phyloP scores from a whole-genome alignment of 495 filamentous ascomycete genomes.

The Tuber borchii region DNA sequence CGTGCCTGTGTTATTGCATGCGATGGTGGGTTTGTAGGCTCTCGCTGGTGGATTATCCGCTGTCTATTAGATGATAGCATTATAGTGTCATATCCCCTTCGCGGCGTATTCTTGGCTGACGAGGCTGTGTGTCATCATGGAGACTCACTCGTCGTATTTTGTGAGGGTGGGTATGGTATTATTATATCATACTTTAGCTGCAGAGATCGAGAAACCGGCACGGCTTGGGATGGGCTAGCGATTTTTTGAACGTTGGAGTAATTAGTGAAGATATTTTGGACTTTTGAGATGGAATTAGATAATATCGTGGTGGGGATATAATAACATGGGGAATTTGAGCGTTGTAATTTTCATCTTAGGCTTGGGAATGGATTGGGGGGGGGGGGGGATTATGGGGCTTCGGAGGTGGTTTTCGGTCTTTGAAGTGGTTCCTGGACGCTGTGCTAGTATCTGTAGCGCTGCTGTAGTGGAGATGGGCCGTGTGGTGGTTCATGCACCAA shows the following conservation, averaged over 20 bases:
- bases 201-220: not conserved
- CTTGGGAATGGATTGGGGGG: not conserved
- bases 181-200: not conserved
- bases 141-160: not conserved
- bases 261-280: not conserved
- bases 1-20: not conserved
- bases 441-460: no score
- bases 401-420: no score
- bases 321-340: not conserved
- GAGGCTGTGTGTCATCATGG: not conserved
- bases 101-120: not conserved
- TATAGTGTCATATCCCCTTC: not conserved
- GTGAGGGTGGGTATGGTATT: not conserved
- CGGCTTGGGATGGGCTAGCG: not conserved
- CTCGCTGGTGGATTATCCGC: not conserved
- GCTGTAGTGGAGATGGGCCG: no score
- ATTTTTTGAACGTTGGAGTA: not conserved
- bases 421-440: no score
- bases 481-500: no score
- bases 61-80: not conserved
- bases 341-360: not conserved
- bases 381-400: not conserved
- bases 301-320: not conserved
- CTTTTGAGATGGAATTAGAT: not conserved
- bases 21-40: not conserved